Conservation (phyloP, 202 grass and related monocot genomes). For the Schoenoplectus triqueter region DNA sequence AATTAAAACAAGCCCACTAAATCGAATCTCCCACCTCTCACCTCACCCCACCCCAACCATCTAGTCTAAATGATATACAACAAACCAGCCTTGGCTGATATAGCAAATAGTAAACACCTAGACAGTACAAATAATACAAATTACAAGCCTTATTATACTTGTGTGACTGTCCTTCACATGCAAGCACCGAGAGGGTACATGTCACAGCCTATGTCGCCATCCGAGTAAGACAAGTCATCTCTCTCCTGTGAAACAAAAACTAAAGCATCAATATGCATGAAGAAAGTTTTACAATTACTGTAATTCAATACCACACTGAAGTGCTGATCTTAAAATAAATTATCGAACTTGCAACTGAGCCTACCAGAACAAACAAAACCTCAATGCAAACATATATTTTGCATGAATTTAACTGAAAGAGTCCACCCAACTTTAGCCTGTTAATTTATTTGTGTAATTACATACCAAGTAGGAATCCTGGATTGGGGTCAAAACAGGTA, state of each 20-base stretch:
- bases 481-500: no score
- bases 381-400: not conserved
- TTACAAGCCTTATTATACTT: conserved; percentile 28
- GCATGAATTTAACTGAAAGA: not conserved
- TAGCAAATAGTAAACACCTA: conserved; percentile 29
- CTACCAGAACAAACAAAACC: not conserved
- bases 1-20: conserved; percentile 32
- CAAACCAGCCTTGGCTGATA: conserved; percentile 37
- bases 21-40: conserved; percentile 11
- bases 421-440: not conserved
- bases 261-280: not conserved
- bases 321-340: not conserved
- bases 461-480: not conserved
- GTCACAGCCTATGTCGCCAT: conserved; percentile 70
- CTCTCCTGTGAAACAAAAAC: conserved; percentile 58
- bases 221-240: conserved; percentile 56
- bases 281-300: not conserved
- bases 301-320: not conserved
- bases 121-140: conserved; percentile 39
- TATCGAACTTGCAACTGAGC: conserved; percentile 21
- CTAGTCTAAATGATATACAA: conserved; percentile 45
- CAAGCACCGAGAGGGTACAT: conserved; percentile 84
- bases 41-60: conserved; percentile 18
- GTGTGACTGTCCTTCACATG: conserved; percentile 59
- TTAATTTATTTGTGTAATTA: not conserved